These are phyloP conservation scores for Gentiana macrophylla DNA, from an alignment of 257 asterid species.

Conservation along the genomic window DNA sequence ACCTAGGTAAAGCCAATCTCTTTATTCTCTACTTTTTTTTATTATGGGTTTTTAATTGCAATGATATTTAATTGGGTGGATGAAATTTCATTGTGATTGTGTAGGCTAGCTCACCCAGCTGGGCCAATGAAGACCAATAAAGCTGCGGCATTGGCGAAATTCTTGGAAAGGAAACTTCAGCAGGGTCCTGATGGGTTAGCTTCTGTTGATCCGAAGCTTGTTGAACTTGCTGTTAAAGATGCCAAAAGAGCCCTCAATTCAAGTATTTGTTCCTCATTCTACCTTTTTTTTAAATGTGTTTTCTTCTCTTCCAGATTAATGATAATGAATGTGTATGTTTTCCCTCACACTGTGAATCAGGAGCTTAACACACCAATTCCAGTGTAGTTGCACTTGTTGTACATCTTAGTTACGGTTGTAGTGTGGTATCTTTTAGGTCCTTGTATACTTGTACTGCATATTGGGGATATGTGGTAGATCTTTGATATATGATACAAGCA, in stretches of 20 bases:
- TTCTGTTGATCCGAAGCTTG: slow-evolving; percentile 61
- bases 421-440: too few relatives aligned
- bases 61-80: background rate
- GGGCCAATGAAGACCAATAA: slow-evolving; percentile 93
- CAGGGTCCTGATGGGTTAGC: slow-evolving; percentile 79
- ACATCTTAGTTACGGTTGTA: too few relatives aligned
- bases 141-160: slow-evolving; percentile 94
- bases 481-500: too few relatives aligned
- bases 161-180: slow-evolving; percentile 77
- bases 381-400: too few relatives aligned
- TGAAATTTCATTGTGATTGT: slow-evolving; percentile 1
- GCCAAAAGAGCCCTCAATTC: slow-evolving; percentile 67
- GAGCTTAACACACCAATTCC: too few relatives aligned
- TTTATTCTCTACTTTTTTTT: background rate
- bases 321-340: too few relatives aligned
- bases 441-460: too few relatives aligned
- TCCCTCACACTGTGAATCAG: too few relatives aligned
- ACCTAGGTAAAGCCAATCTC: slow-evolving; percentile 35
- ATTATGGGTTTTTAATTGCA: too few relatives aligned
- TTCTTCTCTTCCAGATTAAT: background rate
- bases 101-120: slow-evolving; percentile 89
- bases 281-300: background rate
- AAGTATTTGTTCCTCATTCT: slow-evolving; percentile 27
- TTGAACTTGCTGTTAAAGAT: slow-evolving; percentile 73
- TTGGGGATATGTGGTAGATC: too few relatives aligned